Evolutionary conservation across 495 filamentous ascomycete genomes (phyloP).

Genomic region (Letharia columbiana): DNA sequence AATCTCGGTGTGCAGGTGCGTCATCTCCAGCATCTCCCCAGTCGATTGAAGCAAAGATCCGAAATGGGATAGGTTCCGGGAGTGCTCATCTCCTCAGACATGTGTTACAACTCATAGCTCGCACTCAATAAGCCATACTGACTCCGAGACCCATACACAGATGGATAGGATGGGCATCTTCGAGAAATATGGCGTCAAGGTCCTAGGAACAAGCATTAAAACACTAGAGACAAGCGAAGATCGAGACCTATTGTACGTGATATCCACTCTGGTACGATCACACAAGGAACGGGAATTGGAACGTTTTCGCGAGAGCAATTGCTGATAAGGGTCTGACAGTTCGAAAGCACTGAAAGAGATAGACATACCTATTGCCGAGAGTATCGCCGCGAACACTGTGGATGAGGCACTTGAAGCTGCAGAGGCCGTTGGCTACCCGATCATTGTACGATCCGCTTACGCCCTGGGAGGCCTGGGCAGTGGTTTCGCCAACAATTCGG

Average conservation of each 20-base stretch:
- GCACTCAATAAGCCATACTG: background rate
- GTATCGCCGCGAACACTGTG: slow-evolving; percentile 79
- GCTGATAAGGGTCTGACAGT: slow-evolving; percentile 7
- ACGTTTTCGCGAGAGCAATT: background rate
- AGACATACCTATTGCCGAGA: slow-evolving; percentile 92
- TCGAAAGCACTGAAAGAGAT: slow-evolving; percentile 87
- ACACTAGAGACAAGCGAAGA: slow-evolving; percentile 94
- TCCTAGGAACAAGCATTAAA: slow-evolving; percentile 88
- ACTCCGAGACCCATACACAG: slow-evolving; percentile 5
- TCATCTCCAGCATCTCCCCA: background rate
- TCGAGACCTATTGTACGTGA: slow-evolving; percentile 66
- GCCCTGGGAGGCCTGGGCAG: slow-evolving; percentile 92
- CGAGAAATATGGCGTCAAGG: slow-evolving; percentile 87
- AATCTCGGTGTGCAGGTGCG: slow-evolving; percentile 75
- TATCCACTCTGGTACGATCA: background rate
- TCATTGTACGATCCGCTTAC: slow-evolving; percentile 94
- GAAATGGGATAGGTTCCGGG: background rate
- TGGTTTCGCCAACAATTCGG: slow-evolving; percentile 89
- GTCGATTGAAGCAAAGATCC: background rate
- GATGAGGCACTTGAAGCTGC: slow-evolving; percentile 87
- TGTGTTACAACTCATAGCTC: background rate
- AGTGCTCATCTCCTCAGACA: background rate
- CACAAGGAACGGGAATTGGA: background rate
- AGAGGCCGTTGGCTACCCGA: slow-evolving; percentile 81
- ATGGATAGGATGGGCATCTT: slow-evolving; percentile 96